phyloP scores from a whole-genome alignment of 306 rosid species.

The Cucurbita pepo region DNA sequence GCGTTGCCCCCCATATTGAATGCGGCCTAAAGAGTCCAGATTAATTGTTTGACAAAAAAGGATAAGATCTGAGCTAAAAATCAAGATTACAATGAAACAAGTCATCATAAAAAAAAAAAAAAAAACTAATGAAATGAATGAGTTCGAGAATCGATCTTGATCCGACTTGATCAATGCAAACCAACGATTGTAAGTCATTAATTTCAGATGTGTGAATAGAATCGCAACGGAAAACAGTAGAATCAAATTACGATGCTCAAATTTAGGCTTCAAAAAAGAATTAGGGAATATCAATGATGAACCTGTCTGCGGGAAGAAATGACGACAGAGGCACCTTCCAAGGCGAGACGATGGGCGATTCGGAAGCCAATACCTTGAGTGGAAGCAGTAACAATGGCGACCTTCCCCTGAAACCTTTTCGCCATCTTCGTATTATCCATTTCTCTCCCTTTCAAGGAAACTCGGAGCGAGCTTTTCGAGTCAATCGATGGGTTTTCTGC shows the following conservation, averaged over 20 bases:
- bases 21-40: not conserved
- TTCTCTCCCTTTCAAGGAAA: not conserved
- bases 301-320: slow-evolving; percentile 92
- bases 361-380: slow-evolving; percentile 88
- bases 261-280: not conserved
- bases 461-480: not conserved
- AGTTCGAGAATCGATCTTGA: not conserved
- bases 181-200: not conserved
- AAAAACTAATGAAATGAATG: not conserved
- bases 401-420: slow-evolving; percentile 60
- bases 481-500: too few species aligned
- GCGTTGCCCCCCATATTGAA: not conserved
- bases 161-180: not conserved
- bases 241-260: not conserved
- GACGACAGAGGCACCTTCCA: slow-evolving; percentile 83
- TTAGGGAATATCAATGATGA: not conserved
- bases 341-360: slow-evolving; percentile 77
- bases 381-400: slow-evolving; percentile 79
- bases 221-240: not conserved
- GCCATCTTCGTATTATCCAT: slow-evolving; percentile 31
- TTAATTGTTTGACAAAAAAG: not conserved
- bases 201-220: not conserved
- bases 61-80: not conserved
- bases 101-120: not conserved
- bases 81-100: not conserved